phyloP scores from a whole-genome alignment of 2,329 filamentous ascomycete species.

The Ophiocordyceps australis region DNA sequence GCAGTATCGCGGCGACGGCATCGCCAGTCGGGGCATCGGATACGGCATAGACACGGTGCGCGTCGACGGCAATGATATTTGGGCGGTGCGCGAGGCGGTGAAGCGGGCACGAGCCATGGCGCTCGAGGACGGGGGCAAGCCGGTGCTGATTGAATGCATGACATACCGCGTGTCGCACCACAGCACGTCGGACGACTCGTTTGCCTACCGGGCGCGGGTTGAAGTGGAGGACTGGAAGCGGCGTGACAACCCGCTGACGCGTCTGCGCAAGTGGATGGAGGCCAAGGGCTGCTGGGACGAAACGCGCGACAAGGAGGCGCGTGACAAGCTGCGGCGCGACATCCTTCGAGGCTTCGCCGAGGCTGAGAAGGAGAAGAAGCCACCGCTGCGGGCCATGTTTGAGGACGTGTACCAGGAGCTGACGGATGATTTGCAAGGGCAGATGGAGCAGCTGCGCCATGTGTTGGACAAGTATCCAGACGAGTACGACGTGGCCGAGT shows the following conservation, averaged over 20 bases:
- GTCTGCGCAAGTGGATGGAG: constrained; percentile 83
- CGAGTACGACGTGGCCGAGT: constrained; percentile 72
- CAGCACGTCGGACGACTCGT: constrained; percentile 91
- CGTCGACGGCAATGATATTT: constrained; percentile 88
- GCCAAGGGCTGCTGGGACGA: constrained; percentile 71
- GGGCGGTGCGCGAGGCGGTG: constrained; percentile 69
- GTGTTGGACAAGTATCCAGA: constrained; percentile 73
- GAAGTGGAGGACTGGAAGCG: constrained; percentile 95
- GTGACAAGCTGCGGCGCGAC: constrained; percentile 50
- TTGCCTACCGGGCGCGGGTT: constrained; percentile 81
- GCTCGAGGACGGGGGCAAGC: constrained; percentile 60
- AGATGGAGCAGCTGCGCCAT: constrained; percentile 55
- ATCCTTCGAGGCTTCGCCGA: constrained; percentile 70
- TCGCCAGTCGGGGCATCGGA: constrained; percentile 69
- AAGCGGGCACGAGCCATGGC: constrained; percentile 61
- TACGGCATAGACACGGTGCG: constrained; percentile 91
- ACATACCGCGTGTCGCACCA: constrained; percentile 96
- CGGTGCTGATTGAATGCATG: constrained; percentile 87
- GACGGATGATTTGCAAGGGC: constrained; percentile 58
- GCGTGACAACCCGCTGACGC: constrained; percentile 72
- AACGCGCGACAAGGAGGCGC: constrained; percentile 54
- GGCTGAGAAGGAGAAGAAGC: constrained; percentile 69
- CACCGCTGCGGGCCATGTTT: constrained; percentile 55
- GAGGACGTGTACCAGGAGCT: constrained; percentile 79
- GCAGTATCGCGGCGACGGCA: constrained; percentile 82